Conservation (phyloP, 2,329 filamentous ascomycete species). For the Fusarium sp. region DNA sequence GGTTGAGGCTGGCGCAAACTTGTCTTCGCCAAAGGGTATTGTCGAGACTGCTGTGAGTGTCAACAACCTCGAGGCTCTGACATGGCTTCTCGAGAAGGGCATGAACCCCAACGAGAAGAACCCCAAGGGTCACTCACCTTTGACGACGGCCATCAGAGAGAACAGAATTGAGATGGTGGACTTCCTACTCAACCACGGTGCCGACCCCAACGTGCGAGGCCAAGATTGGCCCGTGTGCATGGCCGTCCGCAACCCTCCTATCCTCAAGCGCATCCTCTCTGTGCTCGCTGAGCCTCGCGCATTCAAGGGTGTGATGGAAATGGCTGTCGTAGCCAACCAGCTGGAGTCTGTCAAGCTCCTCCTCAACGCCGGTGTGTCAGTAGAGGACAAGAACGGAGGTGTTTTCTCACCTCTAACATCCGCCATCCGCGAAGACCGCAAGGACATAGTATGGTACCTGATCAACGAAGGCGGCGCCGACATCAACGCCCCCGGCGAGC, state of each 20-base stretch:
- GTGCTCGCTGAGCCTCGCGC: slow-evolving; percentile 69
- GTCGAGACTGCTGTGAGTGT: slow-evolving; percentile 72
- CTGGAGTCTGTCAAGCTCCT: slow-evolving; percentile 75
- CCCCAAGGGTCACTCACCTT: slow-evolving; percentile 68
- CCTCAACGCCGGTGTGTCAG: slow-evolving; percentile 71
- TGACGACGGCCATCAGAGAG: slow-evolving; percentile 75
- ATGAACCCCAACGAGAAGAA: slow-evolving; percentile 71
- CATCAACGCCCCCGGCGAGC: slow-evolving; percentile 75
- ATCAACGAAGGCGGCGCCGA: slow-evolving; percentile 72
- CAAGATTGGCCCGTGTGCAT: slow-evolving; percentile 79
- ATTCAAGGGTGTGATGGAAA: slow-evolving; percentile 75
- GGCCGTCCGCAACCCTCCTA: slow-evolving; percentile 71
- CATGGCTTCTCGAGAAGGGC: slow-evolving; percentile 70
- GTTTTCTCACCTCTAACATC: slow-evolving; percentile 78
- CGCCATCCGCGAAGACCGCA: slow-evolving; percentile 72
- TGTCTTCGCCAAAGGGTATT: slow-evolving; percentile 72
- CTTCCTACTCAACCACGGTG: slow-evolving; percentile 67
- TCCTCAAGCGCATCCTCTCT: slow-evolving; percentile 70
- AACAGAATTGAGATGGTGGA: slow-evolving; percentile 70
- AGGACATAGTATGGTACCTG: slow-evolving; percentile 71
- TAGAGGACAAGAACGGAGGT: slow-evolving; percentile 78
- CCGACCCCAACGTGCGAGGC: slow-evolving; percentile 72
- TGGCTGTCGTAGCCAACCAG: slow-evolving; percentile 75
- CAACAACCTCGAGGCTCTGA: slow-evolving; percentile 71
- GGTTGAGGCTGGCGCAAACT: slow-evolving; percentile 69